Percentiles rank a stretch among this genome's conserved stretches.
Conservation (phyloP, 2,329 filamentous ascomycete genomes). For the Arthroderma sp. region DNA sequence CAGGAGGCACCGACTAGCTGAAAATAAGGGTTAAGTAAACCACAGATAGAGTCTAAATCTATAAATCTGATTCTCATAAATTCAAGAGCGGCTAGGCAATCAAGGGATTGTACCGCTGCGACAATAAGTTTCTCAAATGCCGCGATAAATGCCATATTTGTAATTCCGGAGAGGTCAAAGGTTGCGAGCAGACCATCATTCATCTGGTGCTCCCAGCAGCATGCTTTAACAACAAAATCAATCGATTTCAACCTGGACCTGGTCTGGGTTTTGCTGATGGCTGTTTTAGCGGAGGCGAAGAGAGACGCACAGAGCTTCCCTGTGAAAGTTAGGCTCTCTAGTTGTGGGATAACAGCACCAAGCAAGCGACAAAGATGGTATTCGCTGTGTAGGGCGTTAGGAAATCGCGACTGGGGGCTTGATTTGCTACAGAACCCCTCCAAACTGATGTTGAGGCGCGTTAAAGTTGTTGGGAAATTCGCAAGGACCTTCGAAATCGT, state of each 20-base stretch:
- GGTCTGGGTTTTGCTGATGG: constrained; percentile 36
- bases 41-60: constrained; percentile 58
- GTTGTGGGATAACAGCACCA: constrained; percentile 44
- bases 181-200: constrained; percentile 25
- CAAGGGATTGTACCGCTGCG: constrained; percentile 48
- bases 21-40: constrained; percentile 61
- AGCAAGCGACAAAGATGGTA: constrained; percentile 54
- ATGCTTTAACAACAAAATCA: constrained; percentile 62
- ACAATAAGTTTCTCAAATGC: constrained; percentile 58
- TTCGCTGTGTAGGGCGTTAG: constrained; percentile 31
- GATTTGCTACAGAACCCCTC: constrained; percentile 59
- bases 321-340: constrained; percentile 59
- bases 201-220: constrained; percentile 40
- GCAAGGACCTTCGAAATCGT: constrained; percentile 53
- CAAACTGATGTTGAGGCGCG: constrained; percentile 52
- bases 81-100: constrained; percentile 45
- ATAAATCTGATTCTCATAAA: constrained; percentile 61
- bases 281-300: constrained; percentile 46
- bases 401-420: constrained; percentile 39
- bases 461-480: constrained; percentile 44
- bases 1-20: constrained; percentile 47
- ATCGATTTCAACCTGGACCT: constrained; percentile 45
- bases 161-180: constrained; percentile 57
- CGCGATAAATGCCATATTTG: constrained; percentile 57
- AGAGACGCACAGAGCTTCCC: constrained; percentile 58